Conservation (phyloP, 148 eudicot genomes). For the Pouteria glomerata region DNA sequence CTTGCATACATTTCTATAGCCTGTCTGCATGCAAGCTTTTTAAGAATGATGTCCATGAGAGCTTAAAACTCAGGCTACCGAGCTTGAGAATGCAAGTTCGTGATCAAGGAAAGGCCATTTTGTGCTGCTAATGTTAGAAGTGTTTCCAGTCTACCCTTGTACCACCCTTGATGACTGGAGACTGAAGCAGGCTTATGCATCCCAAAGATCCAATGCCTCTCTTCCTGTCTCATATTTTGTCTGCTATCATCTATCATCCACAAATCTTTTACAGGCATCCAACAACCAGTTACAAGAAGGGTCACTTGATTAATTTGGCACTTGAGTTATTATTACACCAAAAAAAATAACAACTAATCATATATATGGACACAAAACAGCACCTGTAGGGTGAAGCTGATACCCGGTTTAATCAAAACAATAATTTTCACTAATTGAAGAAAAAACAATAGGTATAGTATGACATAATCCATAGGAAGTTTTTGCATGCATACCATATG, state of each 20-base stretch:
- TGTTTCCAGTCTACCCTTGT: not conserved
- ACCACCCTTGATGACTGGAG: too few relatives aligned
- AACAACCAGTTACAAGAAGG: not conserved
- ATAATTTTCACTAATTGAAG: not conserved
- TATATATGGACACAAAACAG: not conserved
- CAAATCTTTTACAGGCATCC: not conserved
- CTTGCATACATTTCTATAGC: too few relatives aligned
- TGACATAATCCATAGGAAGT: not conserved
- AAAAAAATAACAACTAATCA: too few relatives aligned
- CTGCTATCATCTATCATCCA: too few relatives aligned
- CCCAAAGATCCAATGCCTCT: not conserved
- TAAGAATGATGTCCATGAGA: too few relatives aligned
- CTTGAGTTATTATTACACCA: too few relatives aligned
- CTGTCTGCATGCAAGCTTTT: too few relatives aligned
- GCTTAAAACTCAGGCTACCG: too few relatives aligned
- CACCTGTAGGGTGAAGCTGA: not conserved
- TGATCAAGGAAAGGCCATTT: too few relatives aligned
- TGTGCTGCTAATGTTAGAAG: not conserved
- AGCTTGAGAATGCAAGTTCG: too few relatives aligned
- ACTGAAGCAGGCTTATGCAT: too few relatives aligned
- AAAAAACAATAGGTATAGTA: not conserved
- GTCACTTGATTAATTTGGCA: not conserved
- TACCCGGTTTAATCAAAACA: not conserved
- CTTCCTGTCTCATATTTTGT: not conserved
- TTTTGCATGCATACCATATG: not conserved